These are phyloP conservation scores for Acacia confusa DNA, from an alignment of 306 rosid genomes.

Conservation along the genomic window DNA sequence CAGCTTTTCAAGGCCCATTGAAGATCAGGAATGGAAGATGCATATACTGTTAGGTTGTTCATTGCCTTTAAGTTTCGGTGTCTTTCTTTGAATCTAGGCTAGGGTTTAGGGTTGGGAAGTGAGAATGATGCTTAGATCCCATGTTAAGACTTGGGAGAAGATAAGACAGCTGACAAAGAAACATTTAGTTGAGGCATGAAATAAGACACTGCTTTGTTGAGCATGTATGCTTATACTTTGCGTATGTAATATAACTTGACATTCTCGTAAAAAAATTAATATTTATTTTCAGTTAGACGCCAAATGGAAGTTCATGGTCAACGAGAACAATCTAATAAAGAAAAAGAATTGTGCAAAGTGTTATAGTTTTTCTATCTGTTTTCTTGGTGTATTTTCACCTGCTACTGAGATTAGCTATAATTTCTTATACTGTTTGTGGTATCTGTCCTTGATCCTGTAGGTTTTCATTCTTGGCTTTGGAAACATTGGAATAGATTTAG, in stretches of 20 bases:
- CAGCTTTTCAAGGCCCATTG: background rate
- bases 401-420: constrained; percentile 6
- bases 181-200: background rate
- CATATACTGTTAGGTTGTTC: background rate
- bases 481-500: constrained; percentile 83
- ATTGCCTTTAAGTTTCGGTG: background rate
- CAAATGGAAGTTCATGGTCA: background rate
- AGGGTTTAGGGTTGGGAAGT: background rate
- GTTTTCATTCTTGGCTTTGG: constrained; percentile 85
- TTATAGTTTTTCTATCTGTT: background rate
- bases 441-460: constrained; percentile 40
- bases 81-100: background rate
- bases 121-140: background rate
- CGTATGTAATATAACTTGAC: background rate
- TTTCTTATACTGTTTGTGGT: background rate
- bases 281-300: background rate
- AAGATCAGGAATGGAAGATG: background rate
- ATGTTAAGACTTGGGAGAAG: background rate
- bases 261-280: background rate
- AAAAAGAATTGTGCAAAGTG: background rate
- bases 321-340: background rate
- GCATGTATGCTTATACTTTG: background rate
- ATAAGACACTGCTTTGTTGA: background rate
- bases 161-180: background rate
- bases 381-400: constrained; percentile 10